Base-by-base conservation (phyloP, 805 yeast species). In the Nakazawaea wickerhamii region DNA sequence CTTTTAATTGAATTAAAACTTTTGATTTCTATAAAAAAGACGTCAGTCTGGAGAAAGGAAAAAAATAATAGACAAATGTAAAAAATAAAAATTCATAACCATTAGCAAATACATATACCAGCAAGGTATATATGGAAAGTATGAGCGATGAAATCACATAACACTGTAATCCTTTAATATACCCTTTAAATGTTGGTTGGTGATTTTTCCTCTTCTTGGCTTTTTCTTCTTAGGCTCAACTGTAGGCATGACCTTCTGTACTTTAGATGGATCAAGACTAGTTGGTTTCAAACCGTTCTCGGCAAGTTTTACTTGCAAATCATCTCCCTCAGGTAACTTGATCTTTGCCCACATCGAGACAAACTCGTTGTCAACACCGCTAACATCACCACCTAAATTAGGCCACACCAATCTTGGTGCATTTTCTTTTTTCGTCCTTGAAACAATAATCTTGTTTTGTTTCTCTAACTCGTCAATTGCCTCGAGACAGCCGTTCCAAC, bases 121-220 rank as follows among this genome's bases (percentile, higher is more conserved):
- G 32, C 14, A 11, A 9, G 7, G 15, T 18, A 17, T 27, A n/a
- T n/a, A n/a, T n/a, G n/a, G n/a, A n/a, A n/a, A n/a, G n/a, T n/a
- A n/a, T n/a, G n/a, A n/a, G n/a, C n/a, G n/a, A n/a, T 14, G 14
- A 9, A 14, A 20, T 23, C 13, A 38, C 19, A 32, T 32, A n/a
- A 42, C 30, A 37, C 41, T 43, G 52, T 89, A 93, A 57, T 93
- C 99, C 63, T 85, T 88, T 58, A 93, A 77, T 19, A 93, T 83
- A 44, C 97, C 98, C 60, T 89, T 83, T 95, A 93, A 84, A 63
- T 93, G 99, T 2, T 95, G 83, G 61, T 93, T 93, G 9, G 99
- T 93, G 55, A 93, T 78, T 70, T 89, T 93, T 36, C 96, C 95
- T 57, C 89, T 77, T 64, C 98, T 79, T 39, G 95, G 86, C 63